Evolutionary conservation across 805 yeast genomes (phyloP), one percentile per base, ranked within the genome.

Genomic region (Zygosaccharomyces kombuchaensis): DNA sequence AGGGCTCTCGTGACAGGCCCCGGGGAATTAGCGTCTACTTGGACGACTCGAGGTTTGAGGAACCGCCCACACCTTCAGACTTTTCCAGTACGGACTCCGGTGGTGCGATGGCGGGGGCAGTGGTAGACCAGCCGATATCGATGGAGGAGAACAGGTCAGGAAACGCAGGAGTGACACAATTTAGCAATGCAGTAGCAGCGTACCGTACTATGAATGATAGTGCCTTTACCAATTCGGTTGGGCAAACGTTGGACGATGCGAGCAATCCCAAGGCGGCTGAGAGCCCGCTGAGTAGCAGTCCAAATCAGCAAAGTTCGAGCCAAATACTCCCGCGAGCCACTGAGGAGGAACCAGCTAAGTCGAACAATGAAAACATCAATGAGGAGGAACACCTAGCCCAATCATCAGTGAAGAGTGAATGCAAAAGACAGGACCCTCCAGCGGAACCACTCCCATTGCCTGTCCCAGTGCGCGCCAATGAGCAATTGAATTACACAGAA

Each of bases 21-120:
- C 13, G 41, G 2, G 41, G 34, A 26, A 9, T 38, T 12, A 38
- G 41, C 12, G 41, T 38, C 26, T 38, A 27, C 14, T 38, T 38
- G 14, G 41, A 38, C 23, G 41, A 38, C 22, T 27, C 41, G 16
- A 27, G 41, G 16, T 9, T 38, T n/a, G 21, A 10, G n/a, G 25
- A 26, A 6, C 41, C 34, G 10, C 41, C 34, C 9, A 26, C 41
- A 7, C 41, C 23, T 17, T 27, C 41, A 27, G 41, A 38, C 21
- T 21, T 38, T 29, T 29, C 32, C 16, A 29, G 32, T 13, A 29
- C 32, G 14, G 32, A 29, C 4, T 29, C 32, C n/a, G 12, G 32
- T 7, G 16, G 8, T 29, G 32, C 32, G 10, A 13, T 25, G 6
- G 29, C 32, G 8, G 32, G 12, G 3, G 32, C 4, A 29, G 32